Base-by-base conservation (phyloP, 1,284 basidiomycete species). In the Agroathelia rolfsii region DNA sequence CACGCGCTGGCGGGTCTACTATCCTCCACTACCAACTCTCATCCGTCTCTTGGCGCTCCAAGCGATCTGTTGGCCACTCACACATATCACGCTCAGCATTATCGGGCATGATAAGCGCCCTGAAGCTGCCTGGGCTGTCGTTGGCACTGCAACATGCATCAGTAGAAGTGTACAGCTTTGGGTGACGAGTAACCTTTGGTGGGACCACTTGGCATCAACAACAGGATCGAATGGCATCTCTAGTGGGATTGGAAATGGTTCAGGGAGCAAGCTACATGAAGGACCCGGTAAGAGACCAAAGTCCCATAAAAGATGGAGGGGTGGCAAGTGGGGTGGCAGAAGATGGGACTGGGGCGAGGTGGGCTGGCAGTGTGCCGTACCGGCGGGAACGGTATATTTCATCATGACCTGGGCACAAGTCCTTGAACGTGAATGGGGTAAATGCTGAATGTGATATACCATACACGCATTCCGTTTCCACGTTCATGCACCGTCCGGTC, bases 41-140 rank as follows among this genome's bases (percentile, higher is more conserved):
- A 82, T 90, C 46, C 76, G 86, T 7, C 72, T 90, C 3, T 66
- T 89, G 28, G 84, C 80, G 0, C 61, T 90, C 2, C 86, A 90
- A 55, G 80, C 82, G 6, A 87, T 89, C 39, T 83, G 85, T 52
- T 90, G 87, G 86, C 84, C 85, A 2, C 78, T 85, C 6, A 88
- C 86, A 5, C 81, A 86, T 39, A 53, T 83, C 21, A 86, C 81
- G 1, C 68, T 89, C 13, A 66, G 61, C 24, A 53, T 86, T 25
- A 66, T 87, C 38, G 73, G 77, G 24, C 64, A 72, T 35, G 56
- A 61, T 11, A 57, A 54, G 32, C 67, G 85, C 7, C 87, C 87
- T 0, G 66, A 79, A 9, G 59, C 74, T 3, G 77, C 75, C 34
- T 90, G 87, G 87, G 77, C 84, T 3, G 66, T 77, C 6, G 79